Evolutionary conservation across 768 basidiomycete species (phyloP), one percentile per base, ranked within the genome.

Genomic region (Mycena haematopus): DNA sequence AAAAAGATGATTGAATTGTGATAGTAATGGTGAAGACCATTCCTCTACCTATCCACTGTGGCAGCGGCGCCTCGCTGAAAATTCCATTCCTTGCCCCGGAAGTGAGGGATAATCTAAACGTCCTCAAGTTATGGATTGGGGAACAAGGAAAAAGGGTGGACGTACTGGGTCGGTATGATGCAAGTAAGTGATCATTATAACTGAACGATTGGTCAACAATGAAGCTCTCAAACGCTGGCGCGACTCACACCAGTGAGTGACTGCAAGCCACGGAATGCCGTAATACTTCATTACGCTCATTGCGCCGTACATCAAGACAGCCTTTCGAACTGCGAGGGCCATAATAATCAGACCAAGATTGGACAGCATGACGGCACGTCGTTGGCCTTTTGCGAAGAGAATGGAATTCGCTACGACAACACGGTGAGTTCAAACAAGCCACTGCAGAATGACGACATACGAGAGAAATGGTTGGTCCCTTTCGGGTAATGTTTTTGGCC

Each of bases 131-230:
- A n/a, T n/a, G n/a, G 29, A 9, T 31, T 31, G 6, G 9, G 13
- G 5, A 33, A 31, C 29, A 9, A 9, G 6, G 29, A 31, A 9
- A 31, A 31, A 31, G 29, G 9, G 29, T 31, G 29, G 9, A 31
- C 53, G 0, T 31, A 69, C 68, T 1, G 82, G 80, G 66, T 86
- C 85, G 21, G 87, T 87, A 75, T 89, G 87, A 68, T 88, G 87
- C 6, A 89, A 78, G 67, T 86, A 86, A 4, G 85, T 86, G 58
- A 78, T 74, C 77, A 77, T 77, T 61, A 78, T 72, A 66, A 80
- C 75, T 71, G 58, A 29, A 24, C 24, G 33, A 24, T 5, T 22
- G 21, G 22, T 53, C 17, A 49, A 27, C 2, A 5, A 31, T 31
- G 15, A 17, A 27, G 7, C 49, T 8, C 25, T 19, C 21, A 52